Conservation (phyloP, 768 basidiomycete species). For the Leccinum olivaceopallidum region DNA sequence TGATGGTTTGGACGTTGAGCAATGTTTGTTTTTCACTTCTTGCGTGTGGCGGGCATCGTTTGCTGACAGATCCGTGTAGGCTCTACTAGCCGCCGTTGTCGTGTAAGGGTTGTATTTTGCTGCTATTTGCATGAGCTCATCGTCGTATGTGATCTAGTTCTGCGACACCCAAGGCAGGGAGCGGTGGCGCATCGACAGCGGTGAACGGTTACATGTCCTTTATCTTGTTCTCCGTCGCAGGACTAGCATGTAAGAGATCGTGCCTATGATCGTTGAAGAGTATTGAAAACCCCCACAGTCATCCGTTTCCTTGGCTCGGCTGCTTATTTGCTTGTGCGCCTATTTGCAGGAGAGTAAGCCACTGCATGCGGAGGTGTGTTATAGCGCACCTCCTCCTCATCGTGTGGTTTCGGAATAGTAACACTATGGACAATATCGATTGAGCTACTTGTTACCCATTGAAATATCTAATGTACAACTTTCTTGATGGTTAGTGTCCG, state of each 20-base stretch:
- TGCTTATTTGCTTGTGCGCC: slow-evolving; percentile 77
- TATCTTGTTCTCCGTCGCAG: slow-evolving; percentile 83
- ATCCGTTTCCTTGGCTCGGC: slow-evolving; percentile 84
- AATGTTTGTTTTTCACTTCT: slow-evolving; percentile 54
- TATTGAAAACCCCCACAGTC: slow-evolving; percentile 45
- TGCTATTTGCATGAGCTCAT: background rate
- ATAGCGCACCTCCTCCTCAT: too few species aligned
- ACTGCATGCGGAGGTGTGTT: background rate
- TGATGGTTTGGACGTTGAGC: slow-evolving; percentile 86
- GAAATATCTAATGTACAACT: background rate
- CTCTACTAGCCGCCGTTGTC: slow-evolving; percentile 71
- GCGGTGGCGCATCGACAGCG: slow-evolving; percentile 45
- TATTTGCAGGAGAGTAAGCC: slow-evolving; percentile 82
- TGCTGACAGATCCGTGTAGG: slow-evolving; percentile 38
- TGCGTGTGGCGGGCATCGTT: background rate
- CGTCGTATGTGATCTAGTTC: slow-evolving; percentile 8
- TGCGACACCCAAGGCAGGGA: slow-evolving; percentile 52
- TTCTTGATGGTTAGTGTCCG: background rate
- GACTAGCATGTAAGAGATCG: slow-evolving; percentile 72
- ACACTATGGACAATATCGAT: slow-evolving; percentile 16
- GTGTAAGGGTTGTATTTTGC: slow-evolving; percentile 49
- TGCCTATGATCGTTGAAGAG: background rate
- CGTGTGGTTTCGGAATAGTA: background rate
- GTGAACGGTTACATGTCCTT: slow-evolving; percentile 90
- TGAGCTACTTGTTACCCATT: background rate